Conservation (phyloP, 208 protist species). For the Polymyxa betae region DNA sequence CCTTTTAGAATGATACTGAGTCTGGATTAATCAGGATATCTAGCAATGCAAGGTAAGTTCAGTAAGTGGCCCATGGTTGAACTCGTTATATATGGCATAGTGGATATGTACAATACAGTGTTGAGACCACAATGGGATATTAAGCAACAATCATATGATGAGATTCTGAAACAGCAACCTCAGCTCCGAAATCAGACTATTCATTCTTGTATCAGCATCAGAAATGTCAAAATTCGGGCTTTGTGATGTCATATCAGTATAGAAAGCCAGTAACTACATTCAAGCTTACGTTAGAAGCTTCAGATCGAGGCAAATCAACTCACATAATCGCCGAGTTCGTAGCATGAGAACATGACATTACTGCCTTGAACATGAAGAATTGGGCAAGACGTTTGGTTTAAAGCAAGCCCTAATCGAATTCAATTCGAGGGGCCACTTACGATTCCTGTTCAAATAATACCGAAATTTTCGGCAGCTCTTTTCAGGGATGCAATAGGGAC, state of each 20-base stretch:
- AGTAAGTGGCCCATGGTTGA: too few relatives aligned
- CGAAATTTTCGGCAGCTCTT: conserved; percentile 26
- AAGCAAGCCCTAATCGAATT: not conserved
- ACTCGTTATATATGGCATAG: too few relatives aligned
- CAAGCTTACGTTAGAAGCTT: not conserved
- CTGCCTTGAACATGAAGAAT: conserved; percentile 2
- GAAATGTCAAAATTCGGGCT: not conserved
- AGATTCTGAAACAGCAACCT: conserved; percentile 37
- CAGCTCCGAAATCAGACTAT: not conserved
- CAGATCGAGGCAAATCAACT: not conserved
- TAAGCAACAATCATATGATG: too few relatives aligned
- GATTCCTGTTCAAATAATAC: not conserved
- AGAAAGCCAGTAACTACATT: conserved; percentile 33
- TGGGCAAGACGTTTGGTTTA: not conserved
- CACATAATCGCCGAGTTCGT: conserved; percentile 45
- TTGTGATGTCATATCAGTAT: not conserved
- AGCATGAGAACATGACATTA: conserved; percentile 46
- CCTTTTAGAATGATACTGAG: too few relatives aligned
- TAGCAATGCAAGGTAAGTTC: too few relatives aligned
- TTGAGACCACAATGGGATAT: too few relatives aligned
- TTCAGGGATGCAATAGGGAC: conserved; percentile 33
- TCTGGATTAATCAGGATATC: too few relatives aligned
- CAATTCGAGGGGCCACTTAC: too few relatives aligned
- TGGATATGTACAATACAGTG: too few relatives aligned
- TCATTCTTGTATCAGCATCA: conserved; percentile 7